Evolutionary conservation across 108 stramenopile genomes (phyloP), one percentile per base, ranked within the genome.

Genomic region (Cylindrotheca fusiformis): DNA sequence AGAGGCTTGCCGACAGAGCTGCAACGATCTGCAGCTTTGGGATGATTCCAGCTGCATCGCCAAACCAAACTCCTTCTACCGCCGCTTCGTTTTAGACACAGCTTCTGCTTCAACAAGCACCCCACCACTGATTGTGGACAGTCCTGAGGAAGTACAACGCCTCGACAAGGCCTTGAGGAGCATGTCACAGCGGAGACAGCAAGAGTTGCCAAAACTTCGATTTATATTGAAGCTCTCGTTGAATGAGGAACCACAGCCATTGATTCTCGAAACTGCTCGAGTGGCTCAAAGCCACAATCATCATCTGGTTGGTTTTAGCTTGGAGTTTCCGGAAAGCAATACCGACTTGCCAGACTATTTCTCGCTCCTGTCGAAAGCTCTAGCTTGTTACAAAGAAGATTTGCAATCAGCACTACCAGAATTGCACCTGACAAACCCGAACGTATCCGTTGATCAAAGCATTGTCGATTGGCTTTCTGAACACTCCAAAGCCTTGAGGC

Each of bases 11-110:
- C 32, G 56, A 53, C 14, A 54, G 31, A 41, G 47, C 14, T 29
- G 57, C 17, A 10, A 63, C 12, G 2, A 48, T 50, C 2, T 26
- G 28, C 52, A 41, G 18, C n/a, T 73, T 18, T 63, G 41, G 63
- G 78, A 79, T 41, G 58, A 74, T 67, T 20, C 63, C 1, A 46
- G 29, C 44, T 22, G 33, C 23, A 70, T 45, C 21, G 52, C 63
- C 20, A 79, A 79, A 52, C 72, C 78, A 12, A 41, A 69, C 48
- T 74, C 66, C 3, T 79, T 69, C 51, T 52, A 74, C 23, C 55
- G 78, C n/a, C 46, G 47, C n/a, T 41, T 78, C 26, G 10, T 68
- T 18, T 33, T 57, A 20, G 36, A 53, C 1, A 14, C 27, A 33
- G 4, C 48, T 14, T 10, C 14, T 22, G n/a, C 21, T 24, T 14